These are phyloP conservation scores for Malassezia globosa DNA, from an alignment of 1,284 basidiomycete genomes.

Conservation along the genomic window DNA sequence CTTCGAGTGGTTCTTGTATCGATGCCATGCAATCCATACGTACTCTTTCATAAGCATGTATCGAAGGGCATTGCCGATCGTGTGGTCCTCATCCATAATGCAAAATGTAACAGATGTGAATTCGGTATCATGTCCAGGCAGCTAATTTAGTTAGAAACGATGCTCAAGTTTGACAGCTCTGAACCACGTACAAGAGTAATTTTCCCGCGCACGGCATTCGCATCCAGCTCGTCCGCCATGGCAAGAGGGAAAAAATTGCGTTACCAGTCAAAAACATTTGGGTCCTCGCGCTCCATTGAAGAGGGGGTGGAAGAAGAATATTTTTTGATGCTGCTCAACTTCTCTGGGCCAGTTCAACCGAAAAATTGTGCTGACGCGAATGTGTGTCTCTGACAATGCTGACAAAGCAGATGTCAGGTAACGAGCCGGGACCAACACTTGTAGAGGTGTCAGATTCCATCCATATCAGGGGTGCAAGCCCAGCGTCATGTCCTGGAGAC, in stretches of 20 bases:
- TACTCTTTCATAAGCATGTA: slow-evolving; percentile 99
- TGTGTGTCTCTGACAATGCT: neutral
- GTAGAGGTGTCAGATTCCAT: no score
- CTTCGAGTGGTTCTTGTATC: neutral
- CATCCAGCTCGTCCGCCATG: slow-evolving; percentile 15
- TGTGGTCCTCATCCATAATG: slow-evolving; percentile 86
- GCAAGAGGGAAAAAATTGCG: no score
- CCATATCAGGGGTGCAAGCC: no score
- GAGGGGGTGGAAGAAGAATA: no score
- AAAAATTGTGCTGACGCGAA: no score
- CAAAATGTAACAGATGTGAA: slow-evolving; percentile 83
- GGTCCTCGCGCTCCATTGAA: neutral
- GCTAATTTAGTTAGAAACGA: slow-evolving; percentile 14
- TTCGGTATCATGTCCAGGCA: slow-evolving; percentile 64
- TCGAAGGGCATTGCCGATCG: slow-evolving; percentile 80
- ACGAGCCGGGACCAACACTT: neutral
- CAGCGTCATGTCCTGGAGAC: slow-evolving; percentile 14
- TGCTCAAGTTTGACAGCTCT: no score
- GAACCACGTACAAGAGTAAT: slow-evolving; percentile 11
- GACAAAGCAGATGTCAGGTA: neutral
- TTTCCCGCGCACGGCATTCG: slow-evolving; percentile 14
- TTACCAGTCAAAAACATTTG: no score
- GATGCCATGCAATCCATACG: slow-evolving; percentile 33
- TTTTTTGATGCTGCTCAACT: no score
- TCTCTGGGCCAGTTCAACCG: no score